Base-by-base conservation (phyloP, 2,329 filamentous ascomycete genomes). In the Aspergillus fumigatus region DNA sequence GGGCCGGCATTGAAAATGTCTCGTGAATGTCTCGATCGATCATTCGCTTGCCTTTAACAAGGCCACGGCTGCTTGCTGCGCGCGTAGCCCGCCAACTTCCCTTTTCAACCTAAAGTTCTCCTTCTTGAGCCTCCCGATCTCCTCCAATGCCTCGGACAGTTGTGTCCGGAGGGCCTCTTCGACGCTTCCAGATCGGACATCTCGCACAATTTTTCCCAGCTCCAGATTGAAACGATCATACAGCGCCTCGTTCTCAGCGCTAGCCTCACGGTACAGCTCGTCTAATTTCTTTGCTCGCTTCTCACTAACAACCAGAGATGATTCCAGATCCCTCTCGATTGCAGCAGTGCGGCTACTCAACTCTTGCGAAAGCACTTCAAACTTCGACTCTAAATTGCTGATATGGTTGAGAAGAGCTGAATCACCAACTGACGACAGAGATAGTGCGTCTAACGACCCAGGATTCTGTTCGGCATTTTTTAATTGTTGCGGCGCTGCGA, bases 221-320 rank as follows among this genome's bases (percentile, higher is more conserved):
- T 97, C 93, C n/a, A 86, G 84, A 67, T 97, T 96, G 79, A 97
- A 96, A 59, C 87, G 88, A 63, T 93, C 89, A 73, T 97, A 97
- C 54, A 97, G 80, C 29, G 93, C 84, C 75, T 97, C 92, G 66
- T 97, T 97, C 78, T 97, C 93, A 0, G 90, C 89, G 65, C 87
- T 91, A 17, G 87, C 84, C 68, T 96, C 91, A 62, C 90, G 89
- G 76, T 95, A 96, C 52, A 96, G 78, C 74, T 95, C 89, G 70
- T 97, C 92, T 53, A 97, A 84, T 43, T 88, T 88, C 65, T 87
- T 88, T 57, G 88, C 87, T 65, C 94, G 92, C 57, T 82, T 83
- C 70, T 97, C 92, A 14, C 84, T 86, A 1, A 90, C 85, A 65
- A 84, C 82, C 14, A 96, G 79, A 1, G 86, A 87, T 21, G 79